phyloP scores from a whole-genome alignment of 306 rosid species.

The Sechiopsis laciniata region DNA sequence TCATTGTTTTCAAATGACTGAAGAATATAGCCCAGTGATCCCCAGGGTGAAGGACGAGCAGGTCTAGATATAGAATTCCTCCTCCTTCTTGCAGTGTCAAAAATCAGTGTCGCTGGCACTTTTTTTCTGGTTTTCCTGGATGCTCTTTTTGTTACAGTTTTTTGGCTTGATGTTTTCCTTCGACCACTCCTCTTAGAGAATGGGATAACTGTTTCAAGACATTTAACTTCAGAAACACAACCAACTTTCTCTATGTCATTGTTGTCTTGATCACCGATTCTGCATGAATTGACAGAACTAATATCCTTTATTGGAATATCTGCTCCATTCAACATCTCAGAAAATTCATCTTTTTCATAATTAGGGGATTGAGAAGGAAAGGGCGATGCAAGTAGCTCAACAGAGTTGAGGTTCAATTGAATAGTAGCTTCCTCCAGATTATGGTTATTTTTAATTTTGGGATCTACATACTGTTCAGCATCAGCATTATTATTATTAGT shows the following conservation, averaged over 20 bases:
- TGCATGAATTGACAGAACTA: slow-evolving; percentile 35
- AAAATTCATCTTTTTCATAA: slow-evolving; percentile 32
- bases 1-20: slow-evolving; percentile 49
- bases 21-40: slow-evolving; percentile 51
- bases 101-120: slow-evolving; percentile 32
- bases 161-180: slow-evolving; percentile 45
- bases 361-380: slow-evolving; percentile 38
- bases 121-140: slow-evolving; percentile 47
- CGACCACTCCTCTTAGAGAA: slow-evolving; percentile 50
- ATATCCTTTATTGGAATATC: slow-evolving; percentile 32
- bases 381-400: slow-evolving; percentile 32
- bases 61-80: slow-evolving; percentile 67
- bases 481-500: slow-evolving; percentile 25
- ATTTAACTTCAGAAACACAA: slow-evolving; percentile 34
- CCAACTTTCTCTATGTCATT: slow-evolving; percentile 39
- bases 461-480: slow-evolving; percentile 25
- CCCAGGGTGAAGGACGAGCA: slow-evolving; percentile 82
- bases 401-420: slow-evolving; percentile 26
- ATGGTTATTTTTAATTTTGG: slow-evolving; percentile 30
- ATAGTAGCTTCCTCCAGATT: slow-evolving; percentile 35
- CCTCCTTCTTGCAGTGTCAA: slow-evolving; percentile 58
- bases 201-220: slow-evolving; percentile 30
- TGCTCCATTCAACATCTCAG: slow-evolving; percentile 30
- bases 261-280: slow-evolving; percentile 34
- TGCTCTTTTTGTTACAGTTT: slow-evolving; percentile 49